Percentiles rank a stretch among this genome's conserved stretches.
Evolutionary conservation across 495 filamentous ascomycete species (phyloP).

Genomic region (Lepraria neglecta): DNA sequence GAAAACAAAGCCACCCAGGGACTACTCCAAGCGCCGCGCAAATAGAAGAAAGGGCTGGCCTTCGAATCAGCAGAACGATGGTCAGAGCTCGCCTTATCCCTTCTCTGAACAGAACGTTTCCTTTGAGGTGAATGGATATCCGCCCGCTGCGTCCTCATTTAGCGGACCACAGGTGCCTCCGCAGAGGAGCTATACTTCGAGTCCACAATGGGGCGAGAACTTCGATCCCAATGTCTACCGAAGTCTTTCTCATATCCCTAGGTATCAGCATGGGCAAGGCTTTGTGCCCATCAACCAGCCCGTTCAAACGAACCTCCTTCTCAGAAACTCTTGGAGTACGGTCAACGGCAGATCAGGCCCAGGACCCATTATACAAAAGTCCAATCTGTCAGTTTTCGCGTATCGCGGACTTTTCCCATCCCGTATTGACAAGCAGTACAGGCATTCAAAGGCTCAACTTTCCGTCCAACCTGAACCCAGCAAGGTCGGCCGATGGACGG

Average conservation of each 20-base stretch:
- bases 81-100: background rate
- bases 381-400: conserved; percentile 14
- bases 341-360: background rate
- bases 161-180: background rate
- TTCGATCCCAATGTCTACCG: background rate
- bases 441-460: conserved; percentile 7
- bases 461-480: conserved; percentile 2
- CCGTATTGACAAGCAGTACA: conserved; percentile 22
- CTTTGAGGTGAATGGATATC: background rate
- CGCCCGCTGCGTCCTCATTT: background rate
- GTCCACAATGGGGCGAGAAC: background rate
- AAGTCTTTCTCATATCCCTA: background rate
- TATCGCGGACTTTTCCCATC: background rate
- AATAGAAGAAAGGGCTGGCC: background rate
- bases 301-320: background rate
- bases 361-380: background rate
- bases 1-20: background rate
- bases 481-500: background rate
- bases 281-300: background rate
- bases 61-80: background rate
- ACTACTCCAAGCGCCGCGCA: conserved; percentile 5
- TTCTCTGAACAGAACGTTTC: background rate
- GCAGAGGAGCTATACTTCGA: background rate
- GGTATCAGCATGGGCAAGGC: background rate
- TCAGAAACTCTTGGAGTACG: too few relatives aligned